phyloP scores from a whole-genome alignment of 2,329 filamentous ascomycete genomes.

The Phoma herbarum region DNA sequence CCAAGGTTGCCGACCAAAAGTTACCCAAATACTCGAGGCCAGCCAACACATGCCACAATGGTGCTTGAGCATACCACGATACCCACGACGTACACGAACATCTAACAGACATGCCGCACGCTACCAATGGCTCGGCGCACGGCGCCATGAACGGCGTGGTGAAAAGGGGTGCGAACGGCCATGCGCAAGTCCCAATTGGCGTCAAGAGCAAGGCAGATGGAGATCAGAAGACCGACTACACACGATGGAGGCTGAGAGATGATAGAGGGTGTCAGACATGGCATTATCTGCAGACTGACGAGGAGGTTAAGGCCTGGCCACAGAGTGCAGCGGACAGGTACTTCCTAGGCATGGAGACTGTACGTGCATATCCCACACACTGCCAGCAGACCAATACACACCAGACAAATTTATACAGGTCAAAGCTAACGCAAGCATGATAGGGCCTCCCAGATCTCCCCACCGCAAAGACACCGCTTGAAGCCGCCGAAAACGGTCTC shows the following conservation, averaged over 20 bases:
- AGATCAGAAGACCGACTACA: constrained; percentile 73
- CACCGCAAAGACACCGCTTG: constrained; percentile 74
- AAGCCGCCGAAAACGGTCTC: constrained; percentile 83
- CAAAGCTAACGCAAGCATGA: neutral
- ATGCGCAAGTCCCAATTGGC: constrained; percentile 25
- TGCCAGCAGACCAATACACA: neutral
- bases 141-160: constrained; percentile 30
- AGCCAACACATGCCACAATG: constrained; percentile 16
- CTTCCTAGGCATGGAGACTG: constrained; percentile 79
- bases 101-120: constrained; percentile 27
- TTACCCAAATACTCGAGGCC: constrained; percentile 9
- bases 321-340: constrained; percentile 91
- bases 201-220: constrained; percentile 23
- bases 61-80: neutral
- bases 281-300: constrained; percentile 83
- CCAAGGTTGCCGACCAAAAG: constrained; percentile 31
- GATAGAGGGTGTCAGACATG: constrained; percentile 89
- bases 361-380: constrained; percentile 52
- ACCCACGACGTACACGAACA: constrained; percentile 8
- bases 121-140: constrained; percentile 36
- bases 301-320: constrained; percentile 79
- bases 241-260: constrained; percentile 84
- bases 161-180: constrained; percentile 25
- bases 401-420: neutral
- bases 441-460: constrained; percentile 79